A percentile compares a stretch with the other conserved stretches of the same genome.
Conservation (phyloP, 345 rosid genomes). For the Erucastrum elatum region DNA sequence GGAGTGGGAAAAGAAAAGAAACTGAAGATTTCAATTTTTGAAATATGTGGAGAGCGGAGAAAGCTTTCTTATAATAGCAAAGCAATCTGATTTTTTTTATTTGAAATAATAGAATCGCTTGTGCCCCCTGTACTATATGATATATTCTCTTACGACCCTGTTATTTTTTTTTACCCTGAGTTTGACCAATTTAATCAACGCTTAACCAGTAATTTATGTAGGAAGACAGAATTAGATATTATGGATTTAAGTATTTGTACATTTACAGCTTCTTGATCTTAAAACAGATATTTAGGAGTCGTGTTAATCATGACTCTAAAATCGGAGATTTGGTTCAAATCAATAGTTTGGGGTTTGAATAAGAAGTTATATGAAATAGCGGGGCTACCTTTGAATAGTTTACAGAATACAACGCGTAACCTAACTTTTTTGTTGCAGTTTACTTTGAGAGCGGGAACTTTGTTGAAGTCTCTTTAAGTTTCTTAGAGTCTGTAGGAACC, state of each 20-base stretch:
- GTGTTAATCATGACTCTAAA: not conserved
- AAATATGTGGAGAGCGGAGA: constrained; percentile 28
- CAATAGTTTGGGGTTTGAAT: not conserved
- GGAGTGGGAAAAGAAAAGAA: not conserved
- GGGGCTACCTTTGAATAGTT: not conserved
- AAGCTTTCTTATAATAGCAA: constrained; percentile 19
- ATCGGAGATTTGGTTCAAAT: not conserved
- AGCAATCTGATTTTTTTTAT: not conserved
- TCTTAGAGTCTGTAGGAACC: not conserved
- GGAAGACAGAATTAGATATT: not conserved
- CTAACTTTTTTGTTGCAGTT: constrained; percentile 30
- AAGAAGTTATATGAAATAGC: not conserved
- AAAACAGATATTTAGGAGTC: not conserved
- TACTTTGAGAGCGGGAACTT: constrained; percentile 35
- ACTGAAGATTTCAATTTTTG: constrained; percentile 22
- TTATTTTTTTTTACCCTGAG: not conserved
- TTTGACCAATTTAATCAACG: not conserved
- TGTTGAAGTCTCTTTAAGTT: constrained; percentile 22
- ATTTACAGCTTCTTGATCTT: not conserved
- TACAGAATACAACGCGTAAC: not conserved
- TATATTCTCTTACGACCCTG: not conserved
- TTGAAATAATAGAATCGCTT: not conserved
- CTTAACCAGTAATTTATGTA: not conserved
- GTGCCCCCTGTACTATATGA: not conserved
- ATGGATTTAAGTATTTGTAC: not conserved